Conservation (phyloP, 2,329 filamentous ascomycete species). For the Microthyrium microscopicum region DNA sequence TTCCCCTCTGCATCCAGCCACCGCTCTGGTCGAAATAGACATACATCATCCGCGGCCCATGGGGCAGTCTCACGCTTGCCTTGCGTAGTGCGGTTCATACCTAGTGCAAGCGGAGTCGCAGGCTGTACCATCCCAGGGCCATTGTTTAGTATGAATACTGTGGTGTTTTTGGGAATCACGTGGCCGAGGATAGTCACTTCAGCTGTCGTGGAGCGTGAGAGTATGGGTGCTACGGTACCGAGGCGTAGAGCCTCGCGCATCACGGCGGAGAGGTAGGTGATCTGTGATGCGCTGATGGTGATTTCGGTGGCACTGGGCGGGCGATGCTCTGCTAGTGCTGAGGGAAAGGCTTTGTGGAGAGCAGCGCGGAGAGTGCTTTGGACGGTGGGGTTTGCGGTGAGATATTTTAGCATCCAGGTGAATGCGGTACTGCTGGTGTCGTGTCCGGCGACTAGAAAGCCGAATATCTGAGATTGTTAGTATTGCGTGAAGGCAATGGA, state of each 20-base stretch:
- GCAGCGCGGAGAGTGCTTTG: conserved; percentile 21
- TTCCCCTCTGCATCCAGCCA: conserved; percentile 21
- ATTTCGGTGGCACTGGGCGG: conserved; percentile 19
- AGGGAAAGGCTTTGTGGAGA: conserved; percentile 15
- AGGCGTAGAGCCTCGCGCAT: conserved; percentile 26
- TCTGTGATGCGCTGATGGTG: conserved; percentile 14
- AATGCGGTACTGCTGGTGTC: conserved; percentile 29
- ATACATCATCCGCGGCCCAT: conserved; percentile 16
- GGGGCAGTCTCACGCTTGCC: conserved; percentile 13
- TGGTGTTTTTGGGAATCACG: conserved; percentile 21
- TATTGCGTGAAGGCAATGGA: conserved; percentile 9
- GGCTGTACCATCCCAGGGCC: conserved; percentile 11
- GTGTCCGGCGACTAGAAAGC: conserved; percentile 26
- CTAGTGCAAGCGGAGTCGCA: conserved; percentile 15
- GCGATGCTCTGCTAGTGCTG: conserved; percentile 10
- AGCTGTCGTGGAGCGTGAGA: conserved; percentile 15
- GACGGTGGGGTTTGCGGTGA: conserved; percentile 18
- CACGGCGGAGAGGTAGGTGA: conserved; percentile 27
- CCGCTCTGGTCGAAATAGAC: conserved; percentile 22
- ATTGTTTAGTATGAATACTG: conserved; percentile 15
- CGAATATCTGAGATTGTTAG: conserved; percentile 15
- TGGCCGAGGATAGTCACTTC: conserved; percentile 25
- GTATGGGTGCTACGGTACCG: conserved; percentile 12
- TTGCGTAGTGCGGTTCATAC: conserved; percentile 14
- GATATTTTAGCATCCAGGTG: conserved; percentile 24